Percentiles rank a stretch among this genome's conserved stretches.
These are phyloP conservation scores for Naganishia sp. DNA, from an alignment of 1,284 basidiomycete species.

Conservation along the genomic window DNA sequence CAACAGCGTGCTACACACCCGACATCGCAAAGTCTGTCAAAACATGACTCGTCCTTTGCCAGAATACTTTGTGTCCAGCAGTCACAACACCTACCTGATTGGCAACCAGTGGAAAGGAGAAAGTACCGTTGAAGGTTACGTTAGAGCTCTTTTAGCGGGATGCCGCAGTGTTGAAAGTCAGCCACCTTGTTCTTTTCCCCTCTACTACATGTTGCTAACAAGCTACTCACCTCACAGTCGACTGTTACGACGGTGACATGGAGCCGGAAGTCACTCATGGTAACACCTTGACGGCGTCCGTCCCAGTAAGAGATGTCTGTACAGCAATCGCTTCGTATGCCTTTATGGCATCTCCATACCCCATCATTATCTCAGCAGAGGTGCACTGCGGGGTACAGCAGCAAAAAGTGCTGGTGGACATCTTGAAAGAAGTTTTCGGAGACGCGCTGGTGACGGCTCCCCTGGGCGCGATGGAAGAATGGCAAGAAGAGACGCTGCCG, in stretches of 20 bases:
- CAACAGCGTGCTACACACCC: constrained; percentile 62
- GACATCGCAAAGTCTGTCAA: constrained; percentile 57
- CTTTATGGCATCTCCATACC: constrained; percentile 89
- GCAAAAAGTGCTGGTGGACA: constrained; percentile 77
- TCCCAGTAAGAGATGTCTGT: constrained; percentile 81
- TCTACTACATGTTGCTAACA: constrained; percentile 26
- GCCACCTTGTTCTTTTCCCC: constrained; percentile 46
- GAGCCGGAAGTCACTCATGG: constrained; percentile 88
- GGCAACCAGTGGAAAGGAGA: constrained; percentile 91
- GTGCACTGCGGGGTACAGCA: constrained; percentile 81
- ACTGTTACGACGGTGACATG: constrained; percentile 85
- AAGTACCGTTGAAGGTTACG: constrained; percentile 94
- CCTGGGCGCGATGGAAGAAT: constrained; percentile 55
- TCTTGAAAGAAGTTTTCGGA: constrained; percentile 79
- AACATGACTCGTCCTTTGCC: constrained; percentile 79
- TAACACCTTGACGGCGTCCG: constrained; percentile 84
- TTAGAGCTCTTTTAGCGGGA: constrained; percentile 83
- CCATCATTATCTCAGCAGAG: constrained; percentile 92
- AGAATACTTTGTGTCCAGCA: constrained; percentile 90
- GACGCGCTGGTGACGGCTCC: constrained; percentile 69
- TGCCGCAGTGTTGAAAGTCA: constrained; percentile 88
- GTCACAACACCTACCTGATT: constrained; percentile 96
- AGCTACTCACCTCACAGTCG: constrained; percentile 62
- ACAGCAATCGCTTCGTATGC: constrained; percentile 87
- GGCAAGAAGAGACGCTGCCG: constrained; percentile 60